These are phyloP conservation scores for Gynandropsis gynandra DNA, from an alignment of 345 rosid species.

Conservation along the genomic window DNA sequence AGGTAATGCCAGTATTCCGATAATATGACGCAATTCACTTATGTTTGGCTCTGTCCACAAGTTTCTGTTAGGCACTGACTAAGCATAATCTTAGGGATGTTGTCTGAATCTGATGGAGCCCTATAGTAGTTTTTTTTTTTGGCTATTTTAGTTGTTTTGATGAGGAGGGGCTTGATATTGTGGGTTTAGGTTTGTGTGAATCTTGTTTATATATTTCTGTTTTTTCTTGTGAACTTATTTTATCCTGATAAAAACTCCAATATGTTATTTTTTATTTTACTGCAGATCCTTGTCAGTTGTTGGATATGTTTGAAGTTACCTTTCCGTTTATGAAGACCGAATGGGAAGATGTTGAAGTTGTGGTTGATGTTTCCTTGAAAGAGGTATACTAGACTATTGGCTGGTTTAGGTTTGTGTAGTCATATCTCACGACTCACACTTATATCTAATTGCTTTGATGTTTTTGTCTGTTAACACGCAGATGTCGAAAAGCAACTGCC, in stretches of 20 bases:
- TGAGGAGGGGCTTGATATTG: too few species aligned
- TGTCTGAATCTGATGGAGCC: too few species aligned
- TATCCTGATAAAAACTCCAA: constrained; percentile 13
- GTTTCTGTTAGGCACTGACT: too few species aligned
- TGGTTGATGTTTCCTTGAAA: constrained; percentile 29
- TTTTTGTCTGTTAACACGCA: constrained; percentile 24
- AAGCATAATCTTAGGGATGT: too few species aligned
- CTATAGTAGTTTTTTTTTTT: too few species aligned
- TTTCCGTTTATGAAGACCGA: constrained; percentile 61
- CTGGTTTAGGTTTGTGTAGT: constrained; percentile 15
- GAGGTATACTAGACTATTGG: constrained; percentile 42
- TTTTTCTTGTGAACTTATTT: neutral
- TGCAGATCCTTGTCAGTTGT: constrained; percentile 38
- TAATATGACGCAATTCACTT: too few species aligned
- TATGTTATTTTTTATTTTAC: constrained; percentile 23
- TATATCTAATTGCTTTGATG: constrained; percentile 11
- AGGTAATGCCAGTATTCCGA: too few species aligned
- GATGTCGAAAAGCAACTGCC: constrained; percentile 57
- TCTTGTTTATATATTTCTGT: too few species aligned
- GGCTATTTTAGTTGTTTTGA: too few species aligned
- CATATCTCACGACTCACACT: constrained; percentile 4
- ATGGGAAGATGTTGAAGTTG: constrained; percentile 49
- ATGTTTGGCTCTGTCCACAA: too few species aligned
- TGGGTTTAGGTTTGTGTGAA: too few species aligned
- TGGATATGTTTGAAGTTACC: constrained; percentile 56